Evolutionary conservation across 164 flowering plant genomes (phyloP), one percentile per base, ranked within the genome.

Genomic region (Hamamelis virginiana): DNA sequence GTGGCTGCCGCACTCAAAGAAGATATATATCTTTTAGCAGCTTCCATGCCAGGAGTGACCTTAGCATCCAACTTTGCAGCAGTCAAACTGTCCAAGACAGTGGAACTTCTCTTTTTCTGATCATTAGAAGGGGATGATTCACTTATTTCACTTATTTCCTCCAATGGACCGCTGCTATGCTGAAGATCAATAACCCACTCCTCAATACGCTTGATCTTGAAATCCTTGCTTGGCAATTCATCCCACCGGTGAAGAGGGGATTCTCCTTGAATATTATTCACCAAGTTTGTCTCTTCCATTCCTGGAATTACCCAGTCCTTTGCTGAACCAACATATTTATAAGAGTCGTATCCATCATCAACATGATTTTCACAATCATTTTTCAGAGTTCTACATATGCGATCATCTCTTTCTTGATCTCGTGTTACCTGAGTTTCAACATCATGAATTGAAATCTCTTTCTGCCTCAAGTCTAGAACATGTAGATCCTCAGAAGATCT

Each of bases 171-270:
- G 71, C 62, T 67, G 71, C 79, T 80, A 46, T 85, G 80, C 66
- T 89, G 86, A 59, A 89, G 90, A 80, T 89, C 86, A 58, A 62
- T 80, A 25, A 95, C 89, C 99, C 99, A 95, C 11, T 91, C 91
- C 82, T 89, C 88, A 45, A 95, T 86, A 8, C 96, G 83, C 78
- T 86, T 91, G 19, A 79, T 69, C 80, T 78, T 89, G 65, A 86
- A 91, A 62, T 91, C 91, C 71, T 79, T 76, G 69, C 60, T 69
- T 27, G 85, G 82, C 44, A 84, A 52, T 44, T 78, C 83, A 68
- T 78, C 74, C 81, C 81, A 61, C 16, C 59, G 77, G 22, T 71
- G 61, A 69, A 18, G 67, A 23, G 83, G 79, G 67, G 77, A 64
- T 66, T 87, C 87, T 33, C 72, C 86, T 66, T 72, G 72, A 64